These are phyloP conservation scores for Penicillium hordei DNA, from an alignment of 2,329 filamentous ascomycete genomes.

Conservation along the genomic window DNA sequence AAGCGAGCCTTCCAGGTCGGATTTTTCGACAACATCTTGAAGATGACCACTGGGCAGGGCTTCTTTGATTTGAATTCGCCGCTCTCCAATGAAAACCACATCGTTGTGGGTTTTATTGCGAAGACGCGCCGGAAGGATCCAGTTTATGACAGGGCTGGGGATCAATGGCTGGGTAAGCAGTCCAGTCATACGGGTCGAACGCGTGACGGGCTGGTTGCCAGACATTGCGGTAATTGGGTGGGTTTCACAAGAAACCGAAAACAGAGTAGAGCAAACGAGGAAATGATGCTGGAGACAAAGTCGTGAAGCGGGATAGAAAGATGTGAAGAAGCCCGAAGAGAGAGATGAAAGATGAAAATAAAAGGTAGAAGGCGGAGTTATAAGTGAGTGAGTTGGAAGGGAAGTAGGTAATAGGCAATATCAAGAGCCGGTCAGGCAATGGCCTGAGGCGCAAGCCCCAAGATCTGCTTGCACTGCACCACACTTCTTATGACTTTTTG, in stretches of 20 bases:
- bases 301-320: not conserved
- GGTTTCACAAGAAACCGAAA: not conserved
- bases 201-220: not conserved
- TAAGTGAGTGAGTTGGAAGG: not conserved
- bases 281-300: not conserved
- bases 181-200: constrained; percentile 47
- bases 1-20: constrained; percentile 76
- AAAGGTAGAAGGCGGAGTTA: not conserved
- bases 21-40: constrained; percentile 72
- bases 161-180: constrained; percentile 77
- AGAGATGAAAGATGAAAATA: not conserved
- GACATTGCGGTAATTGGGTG: not conserved
- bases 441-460: not conserved
- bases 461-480: not conserved
- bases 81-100: constrained; percentile 81
- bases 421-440: constrained; percentile 1
- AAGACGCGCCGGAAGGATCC: constrained; percentile 76
- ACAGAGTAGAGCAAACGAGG: not conserved
- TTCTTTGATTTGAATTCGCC: constrained; percentile 78
- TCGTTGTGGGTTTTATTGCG: constrained; percentile 71
- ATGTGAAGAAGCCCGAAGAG: not conserved
- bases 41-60: constrained; percentile 65
- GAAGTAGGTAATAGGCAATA: not conserved
- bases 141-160: constrained; percentile 71
- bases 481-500: not conserved